Conservation (phyloP, 208 protist species). For the Crithidia fasciculata region DNA sequence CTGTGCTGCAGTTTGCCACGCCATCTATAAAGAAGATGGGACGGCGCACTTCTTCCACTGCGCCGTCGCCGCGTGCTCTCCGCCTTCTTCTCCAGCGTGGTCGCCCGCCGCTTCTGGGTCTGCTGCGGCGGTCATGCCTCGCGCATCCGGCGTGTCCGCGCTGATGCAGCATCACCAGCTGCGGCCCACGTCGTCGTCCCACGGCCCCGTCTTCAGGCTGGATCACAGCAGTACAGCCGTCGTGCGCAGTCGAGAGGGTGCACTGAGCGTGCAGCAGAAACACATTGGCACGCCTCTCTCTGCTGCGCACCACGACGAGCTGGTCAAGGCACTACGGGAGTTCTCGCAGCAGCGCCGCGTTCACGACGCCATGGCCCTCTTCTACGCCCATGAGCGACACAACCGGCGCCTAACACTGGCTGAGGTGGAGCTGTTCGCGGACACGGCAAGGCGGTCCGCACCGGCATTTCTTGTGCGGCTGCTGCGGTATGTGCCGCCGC, state of each 20-base stretch:
- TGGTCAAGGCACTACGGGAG: constrained; percentile 35
- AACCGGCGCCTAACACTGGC: constrained; percentile 29
- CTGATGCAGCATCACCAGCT: no score
- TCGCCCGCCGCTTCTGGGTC: no score
- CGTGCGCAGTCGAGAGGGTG: background rate
- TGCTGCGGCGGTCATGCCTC: no score
- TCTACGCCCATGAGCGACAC: constrained; percentile 43
- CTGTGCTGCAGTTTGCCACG: no score
- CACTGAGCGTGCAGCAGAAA: constrained; percentile 16
- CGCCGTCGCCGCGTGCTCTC: no score
- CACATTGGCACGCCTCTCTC: constrained; percentile 34
- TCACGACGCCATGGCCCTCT: constrained; percentile 41
- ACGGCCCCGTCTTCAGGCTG: background rate
- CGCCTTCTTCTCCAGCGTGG: no score
- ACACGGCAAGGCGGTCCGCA: constrained; percentile 41
- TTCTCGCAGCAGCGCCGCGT: constrained; percentile 31
- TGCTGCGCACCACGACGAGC: constrained; percentile 37
- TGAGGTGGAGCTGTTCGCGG: constrained; percentile 62
- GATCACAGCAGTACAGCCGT: background rate
- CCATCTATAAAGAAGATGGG: no score
- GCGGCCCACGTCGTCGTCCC: background rate
- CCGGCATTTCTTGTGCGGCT: constrained; percentile 41
- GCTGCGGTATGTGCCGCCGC: constrained; percentile 34
- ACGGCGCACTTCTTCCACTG: no score
- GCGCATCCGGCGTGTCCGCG: no score